Conservation (phyloP, 2,329 filamentous ascomycete genomes). For the Diaporthe humulicola region DNA sequence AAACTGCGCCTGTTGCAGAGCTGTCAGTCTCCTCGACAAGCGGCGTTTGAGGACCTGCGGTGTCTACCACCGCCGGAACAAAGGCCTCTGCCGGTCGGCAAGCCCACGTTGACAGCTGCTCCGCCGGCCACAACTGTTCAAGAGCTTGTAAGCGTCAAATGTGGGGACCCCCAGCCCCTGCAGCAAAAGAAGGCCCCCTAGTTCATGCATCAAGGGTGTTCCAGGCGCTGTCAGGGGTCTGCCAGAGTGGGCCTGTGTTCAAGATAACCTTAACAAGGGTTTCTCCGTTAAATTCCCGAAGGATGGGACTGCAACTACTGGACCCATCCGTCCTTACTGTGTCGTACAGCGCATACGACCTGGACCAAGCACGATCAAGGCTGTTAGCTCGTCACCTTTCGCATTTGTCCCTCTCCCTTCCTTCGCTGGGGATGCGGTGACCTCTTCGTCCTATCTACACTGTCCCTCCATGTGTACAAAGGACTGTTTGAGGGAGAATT, state of each 20-base stretch:
- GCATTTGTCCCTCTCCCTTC: neutral
- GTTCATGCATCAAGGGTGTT: conserved; percentile 25
- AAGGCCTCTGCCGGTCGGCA: conserved; percentile 27
- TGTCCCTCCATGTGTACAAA: neutral
- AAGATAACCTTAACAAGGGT: conserved; percentile 37
- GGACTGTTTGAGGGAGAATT: neutral
- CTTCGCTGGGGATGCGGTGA: neutral
- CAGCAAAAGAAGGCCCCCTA: neutral
- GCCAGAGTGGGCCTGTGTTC: conserved; percentile 2
- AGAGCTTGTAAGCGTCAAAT: conserved; percentile 8
- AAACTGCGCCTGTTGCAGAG: conserved; percentile 38
- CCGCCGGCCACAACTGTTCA: conserved; percentile 12
- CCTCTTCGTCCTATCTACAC: neutral
- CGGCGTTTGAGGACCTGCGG: conserved; percentile 37
- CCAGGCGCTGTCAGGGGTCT: conserved; percentile 23
- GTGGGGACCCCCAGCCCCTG: conserved; percentile 17
- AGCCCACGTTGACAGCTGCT: conserved; percentile 26
- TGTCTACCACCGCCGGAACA: conserved; percentile 11
- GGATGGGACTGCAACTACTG: conserved; percentile 6
- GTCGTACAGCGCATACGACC: neutral
- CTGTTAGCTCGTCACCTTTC: neutral
- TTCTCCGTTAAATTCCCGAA: conserved; percentile 25
- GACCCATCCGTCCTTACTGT: neutral
- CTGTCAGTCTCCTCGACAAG: conserved; percentile 31
- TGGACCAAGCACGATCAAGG: neutral